Evolutionary conservation across 2,329 filamentous ascomycete genomes (phyloP).

Genomic region (Aspergillus aculeatus): DNA sequence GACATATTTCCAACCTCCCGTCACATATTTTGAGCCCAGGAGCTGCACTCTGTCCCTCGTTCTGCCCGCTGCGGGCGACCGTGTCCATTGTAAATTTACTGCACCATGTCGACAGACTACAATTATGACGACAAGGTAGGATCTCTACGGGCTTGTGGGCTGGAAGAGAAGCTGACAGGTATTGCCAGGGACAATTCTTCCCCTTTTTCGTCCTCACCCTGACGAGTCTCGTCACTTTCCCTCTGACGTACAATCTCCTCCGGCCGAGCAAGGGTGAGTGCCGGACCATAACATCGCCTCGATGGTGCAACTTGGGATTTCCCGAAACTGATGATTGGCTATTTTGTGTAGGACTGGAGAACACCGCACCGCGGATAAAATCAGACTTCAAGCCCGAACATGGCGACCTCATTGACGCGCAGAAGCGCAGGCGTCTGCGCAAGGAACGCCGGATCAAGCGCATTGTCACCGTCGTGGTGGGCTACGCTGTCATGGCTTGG

Average conservation of each 20-base stretch:
- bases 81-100: slow-evolving; percentile 31
- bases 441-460: slow-evolving; percentile 87
- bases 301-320: neutral
- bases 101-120: slow-evolving; percentile 81
- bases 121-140: slow-evolving; percentile 89
- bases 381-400: slow-evolving; percentile 78
- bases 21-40: slow-evolving; percentile 1
- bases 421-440: slow-evolving; percentile 83
- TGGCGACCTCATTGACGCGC: slow-evolving; percentile 76
- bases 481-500: slow-evolving; percentile 80
- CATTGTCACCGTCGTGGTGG: slow-evolving; percentile 69
- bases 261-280: slow-evolving; percentile 67
- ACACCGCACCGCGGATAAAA: slow-evolving; percentile 77
- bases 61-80: slow-evolving; percentile 33
- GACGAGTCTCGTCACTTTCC: slow-evolving; percentile 80
- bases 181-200: slow-evolving; percentile 83
- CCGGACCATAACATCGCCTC: neutral
- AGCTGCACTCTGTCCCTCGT: slow-evolving; percentile 12
- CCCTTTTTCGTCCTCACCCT: slow-evolving; percentile 97
- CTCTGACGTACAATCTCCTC: slow-evolving; percentile 84
- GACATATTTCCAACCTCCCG: slow-evolving; percentile 2
- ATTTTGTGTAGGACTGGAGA: slow-evolving; percentile 61
- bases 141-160: neutral
- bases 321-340: neutral
- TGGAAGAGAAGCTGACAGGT: slow-evolving; percentile 11